Percentiles rank a stretch among this genome's conserved stretches.
Conservation (phyloP, 371 early-diverging fungal species). For the Gilbertella persicaria region DNA sequence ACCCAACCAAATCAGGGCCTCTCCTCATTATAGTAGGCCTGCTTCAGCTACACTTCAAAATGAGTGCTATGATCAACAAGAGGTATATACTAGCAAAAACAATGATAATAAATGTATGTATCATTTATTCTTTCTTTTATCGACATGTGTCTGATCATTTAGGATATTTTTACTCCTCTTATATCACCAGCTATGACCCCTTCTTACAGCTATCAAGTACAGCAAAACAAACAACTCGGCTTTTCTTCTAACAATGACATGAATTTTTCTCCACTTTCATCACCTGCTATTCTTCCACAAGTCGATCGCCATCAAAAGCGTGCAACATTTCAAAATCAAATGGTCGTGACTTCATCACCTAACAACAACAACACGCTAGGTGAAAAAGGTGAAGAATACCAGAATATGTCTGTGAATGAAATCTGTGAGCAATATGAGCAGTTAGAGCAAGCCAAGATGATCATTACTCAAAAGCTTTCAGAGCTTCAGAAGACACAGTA, state of each 20-base stretch:
- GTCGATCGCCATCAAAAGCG: constrained; percentile 11
- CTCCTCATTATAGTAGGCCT: constrained; percentile 8
- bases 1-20: constrained; percentile 6
- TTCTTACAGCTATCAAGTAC: constrained; percentile 35
- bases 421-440: constrained; percentile 43
- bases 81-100: constrained; percentile 19
- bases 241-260: constrained; percentile 30
- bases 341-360: background rate
- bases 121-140: constrained; percentile 1
- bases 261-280: constrained; percentile 62
- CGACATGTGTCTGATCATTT: background rate
- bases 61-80: constrained; percentile 13
- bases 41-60: constrained; percentile 1
- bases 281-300: constrained; percentile 56
- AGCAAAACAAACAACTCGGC: constrained; percentile 12
- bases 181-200: constrained; percentile 72
- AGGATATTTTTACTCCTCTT: constrained; percentile 59
- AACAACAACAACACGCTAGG: background rate
- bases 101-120: constrained; percentile 6
- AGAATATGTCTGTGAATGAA: constrained; percentile 30
- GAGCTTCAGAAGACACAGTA: constrained; percentile 29
- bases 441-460: constrained; percentile 31
- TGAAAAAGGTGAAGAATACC: background rate
- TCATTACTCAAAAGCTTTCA: constrained; percentile 39
- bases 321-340: constrained; percentile 6